Conservation (phyloP, 2,329 filamentous ascomycete genomes). For the Verticillium isaacii region DNA sequence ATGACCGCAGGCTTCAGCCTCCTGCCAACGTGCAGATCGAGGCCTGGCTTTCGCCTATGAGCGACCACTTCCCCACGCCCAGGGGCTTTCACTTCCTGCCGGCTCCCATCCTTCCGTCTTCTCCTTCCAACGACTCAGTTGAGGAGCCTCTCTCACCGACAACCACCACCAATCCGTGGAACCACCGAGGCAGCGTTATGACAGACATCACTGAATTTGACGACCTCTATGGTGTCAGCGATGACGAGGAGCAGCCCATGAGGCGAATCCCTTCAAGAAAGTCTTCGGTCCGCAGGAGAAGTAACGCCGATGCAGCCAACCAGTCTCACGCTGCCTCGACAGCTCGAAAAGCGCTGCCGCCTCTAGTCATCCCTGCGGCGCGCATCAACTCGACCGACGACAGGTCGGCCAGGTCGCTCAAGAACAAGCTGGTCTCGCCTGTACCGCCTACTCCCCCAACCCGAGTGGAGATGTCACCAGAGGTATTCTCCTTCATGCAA, state of each 20-base stretch:
- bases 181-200: slow-evolving; percentile 52
- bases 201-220: slow-evolving; percentile 73
- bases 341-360: slow-evolving; percentile 34
- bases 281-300: slow-evolving; percentile 35
- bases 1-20: background rate
- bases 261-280: slow-evolving; percentile 17
- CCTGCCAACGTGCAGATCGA: background rate
- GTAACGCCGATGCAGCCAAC: slow-evolving; percentile 30
- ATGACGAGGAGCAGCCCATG: slow-evolving; percentile 57
- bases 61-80: slow-evolving; percentile 68
- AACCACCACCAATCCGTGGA: slow-evolving; percentile 57
- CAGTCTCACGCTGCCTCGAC: background rate
- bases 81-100: slow-evolving; percentile 61
- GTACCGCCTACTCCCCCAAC: slow-evolving; percentile 59
- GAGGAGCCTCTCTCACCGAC: slow-evolving; percentile 49
- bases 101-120: slow-evolving; percentile 57
- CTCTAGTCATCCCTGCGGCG: slow-evolving; percentile 47
- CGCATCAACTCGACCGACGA: slow-evolving; percentile 27
- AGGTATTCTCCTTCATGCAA: slow-evolving; percentile 66
- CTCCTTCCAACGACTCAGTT: slow-evolving; percentile 50
- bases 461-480: slow-evolving; percentile 71
- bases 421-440: slow-evolving; percentile 51
- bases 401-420: slow-evolving; percentile 33
- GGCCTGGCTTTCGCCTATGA: slow-evolving; percentile 53
- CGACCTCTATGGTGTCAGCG: slow-evolving; percentile 82